Evolutionary conservation across 495 filamentous ascomycete genomes (phyloP), one percentile per base, ranked within the genome.

Genomic region (Lophiostoma macrostomum): DNA sequence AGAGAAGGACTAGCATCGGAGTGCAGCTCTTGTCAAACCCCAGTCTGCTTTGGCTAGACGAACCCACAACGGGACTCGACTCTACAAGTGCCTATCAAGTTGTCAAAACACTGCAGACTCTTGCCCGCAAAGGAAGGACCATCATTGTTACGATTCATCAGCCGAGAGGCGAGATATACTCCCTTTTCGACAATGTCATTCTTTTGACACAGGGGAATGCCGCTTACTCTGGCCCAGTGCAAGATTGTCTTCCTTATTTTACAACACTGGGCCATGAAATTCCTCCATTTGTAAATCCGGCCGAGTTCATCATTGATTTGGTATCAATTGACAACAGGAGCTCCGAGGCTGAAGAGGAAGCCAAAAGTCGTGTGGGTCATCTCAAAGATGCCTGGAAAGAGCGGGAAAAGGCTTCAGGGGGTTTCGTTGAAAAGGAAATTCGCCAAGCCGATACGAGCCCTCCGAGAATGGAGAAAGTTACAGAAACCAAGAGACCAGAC

Each of bases 41-140:
- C 2, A 87, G 82, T 12, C 78, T 89, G 5, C 60, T 90, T 7
- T 89, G 88, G 59, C 74, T 86, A 12, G 86, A 90, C 47, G 86
- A 90, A 57, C 84, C 86, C 0, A 90, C 86, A 0, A 88, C 86
- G 16, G 85, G 84, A 0, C 70, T 88, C 10, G 85, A 89, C 69
- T 82, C 85, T 6, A 85, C 84, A 11, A 85, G 80, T 55, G 86
- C 86, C n/a, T 88, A 78, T 55, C 83, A 88, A 52, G 74, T 90
- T 4, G 74, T 88, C 0, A 69, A 77, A 27, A 88, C 84, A 1
- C 63, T 90, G 18, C 88, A 88, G 62, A 64, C 67, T 28, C 71
- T 89, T 0, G 82, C 84, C 4, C 67, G 67, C 31, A 83, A 82
- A 59, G 86, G 86, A 5, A 71, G 86, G 27, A 89, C 85, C 0